These are phyloP conservation scores for Populus deltoides DNA, from an alignment of 345 rosid genomes.

Conservation along the genomic window DNA sequence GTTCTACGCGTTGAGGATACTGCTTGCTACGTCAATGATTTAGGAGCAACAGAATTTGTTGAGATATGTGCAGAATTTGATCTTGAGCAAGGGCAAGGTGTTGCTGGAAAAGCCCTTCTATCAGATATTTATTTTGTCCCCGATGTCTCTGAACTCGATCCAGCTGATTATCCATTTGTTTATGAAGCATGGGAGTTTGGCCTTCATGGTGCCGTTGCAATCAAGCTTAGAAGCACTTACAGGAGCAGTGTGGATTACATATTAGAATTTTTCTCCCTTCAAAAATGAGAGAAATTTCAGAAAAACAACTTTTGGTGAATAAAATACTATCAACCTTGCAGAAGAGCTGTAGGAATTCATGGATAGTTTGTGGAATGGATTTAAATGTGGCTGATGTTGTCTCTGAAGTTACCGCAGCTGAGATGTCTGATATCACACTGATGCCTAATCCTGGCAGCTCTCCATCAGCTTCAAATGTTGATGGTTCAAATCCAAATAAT, in stretches of 20 bases:
- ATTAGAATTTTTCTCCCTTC: background rate
- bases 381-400: too few species aligned
- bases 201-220: background rate
- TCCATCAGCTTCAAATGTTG: too few species aligned
- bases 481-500: too few species aligned
- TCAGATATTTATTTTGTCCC: background rate
- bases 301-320: background rate
- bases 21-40: background rate
- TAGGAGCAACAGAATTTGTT: background rate
- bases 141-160: background rate
- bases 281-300: background rate
- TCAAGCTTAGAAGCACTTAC: background rate
- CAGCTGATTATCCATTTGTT: background rate
- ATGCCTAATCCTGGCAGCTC: too few species aligned
- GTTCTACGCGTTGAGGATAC: background rate
- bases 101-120: background rate
- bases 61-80: background rate
- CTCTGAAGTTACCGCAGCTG: too few species aligned
- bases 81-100: background rate
- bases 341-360: background rate
- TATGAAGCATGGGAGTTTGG: background rate
- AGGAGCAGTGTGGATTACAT: background rate
- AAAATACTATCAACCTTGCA: background rate
- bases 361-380: too few species aligned
- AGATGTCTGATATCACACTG: too few species aligned